These are phyloP conservation scores for Saturnispora halmiae DNA, from an alignment of 805 yeast genomes.

Conservation along the genomic window DNA sequence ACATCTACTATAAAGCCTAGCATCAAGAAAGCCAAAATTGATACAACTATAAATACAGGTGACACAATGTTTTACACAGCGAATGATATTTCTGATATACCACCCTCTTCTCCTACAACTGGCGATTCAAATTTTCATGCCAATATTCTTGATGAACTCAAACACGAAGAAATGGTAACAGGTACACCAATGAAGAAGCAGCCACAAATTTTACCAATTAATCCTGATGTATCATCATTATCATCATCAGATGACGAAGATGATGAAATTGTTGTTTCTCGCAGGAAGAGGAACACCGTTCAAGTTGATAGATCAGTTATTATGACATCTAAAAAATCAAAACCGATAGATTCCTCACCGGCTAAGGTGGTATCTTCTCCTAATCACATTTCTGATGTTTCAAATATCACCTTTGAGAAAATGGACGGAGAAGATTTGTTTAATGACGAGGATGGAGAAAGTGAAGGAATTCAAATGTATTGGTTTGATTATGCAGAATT, in stretches of 20 bases:
- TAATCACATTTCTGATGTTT: conserved; percentile 17
- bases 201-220: not conserved
- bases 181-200: conserved; percentile 4
- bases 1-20: conserved; percentile 21
- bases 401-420: conserved; percentile 24
- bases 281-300: conserved; percentile 40
- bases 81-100: conserved; percentile 16
- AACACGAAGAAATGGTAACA: conserved; percentile 1
- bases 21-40: too few species aligned
- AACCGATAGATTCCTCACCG: conserved; percentile 23
- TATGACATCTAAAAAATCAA: conserved; percentile 27
- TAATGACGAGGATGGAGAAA: conserved; percentile 22
- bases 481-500: conserved; percentile 89
- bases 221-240: conserved; percentile 15
- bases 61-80: conserved; percentile 19
- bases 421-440: conserved; percentile 28
- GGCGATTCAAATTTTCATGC: not conserved
- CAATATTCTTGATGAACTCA: conserved; percentile 11
- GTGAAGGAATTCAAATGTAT: conserved; percentile 51
- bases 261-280: conserved; percentile 51
- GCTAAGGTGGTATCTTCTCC: conserved; percentile 21
- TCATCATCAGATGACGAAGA: conserved; percentile 35
- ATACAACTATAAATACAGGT: conserved; percentile 13
- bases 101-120: conserved; percentile 27
- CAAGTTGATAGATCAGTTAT: conserved; percentile 36